phyloP scores from a whole-genome alignment of 805 yeast genomes.

The Yarrowia sp. region DNA sequence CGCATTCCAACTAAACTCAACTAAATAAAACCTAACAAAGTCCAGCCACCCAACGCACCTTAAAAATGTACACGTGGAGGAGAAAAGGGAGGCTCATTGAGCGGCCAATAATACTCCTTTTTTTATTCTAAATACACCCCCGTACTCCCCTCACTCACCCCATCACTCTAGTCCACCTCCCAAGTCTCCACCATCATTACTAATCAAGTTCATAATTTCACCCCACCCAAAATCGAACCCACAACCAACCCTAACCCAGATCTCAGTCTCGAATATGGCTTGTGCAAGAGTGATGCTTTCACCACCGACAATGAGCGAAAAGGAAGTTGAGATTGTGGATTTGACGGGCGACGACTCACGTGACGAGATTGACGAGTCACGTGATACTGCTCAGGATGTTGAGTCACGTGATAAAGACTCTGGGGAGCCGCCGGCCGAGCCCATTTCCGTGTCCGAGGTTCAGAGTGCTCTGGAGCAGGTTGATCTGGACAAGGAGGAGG shows the following conservation, averaged over 20 bases:
- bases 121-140: neutral
- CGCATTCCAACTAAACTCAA: conserved; percentile 3
- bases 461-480: conserved; percentile 17
- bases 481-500: conserved; percentile 1
- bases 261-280: neutral
- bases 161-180: neutral
- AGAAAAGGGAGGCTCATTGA: too few species aligned
- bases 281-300: too few species aligned
- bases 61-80: conserved; percentile 7
- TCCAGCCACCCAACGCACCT: neutral
- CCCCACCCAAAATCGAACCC: neutral
- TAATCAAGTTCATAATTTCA: too few species aligned
- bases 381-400: neutral
- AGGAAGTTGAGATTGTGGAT: conserved; percentile 29
- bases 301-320: conserved; percentile 14
- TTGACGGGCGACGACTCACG: conserved; percentile 17
- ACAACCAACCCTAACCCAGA: neutral
- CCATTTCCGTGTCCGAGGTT: conserved; percentile 14
- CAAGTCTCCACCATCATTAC: neutral
- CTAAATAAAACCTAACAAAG: neutral
- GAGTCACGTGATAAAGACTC: neutral
- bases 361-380: neutral
- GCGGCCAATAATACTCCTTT: too few species aligned
- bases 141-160: neutral
- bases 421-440: neutral